Conservation (phyloP, 1,139 yeast species). For the Schwanniomyces etchellsii region DNA sequence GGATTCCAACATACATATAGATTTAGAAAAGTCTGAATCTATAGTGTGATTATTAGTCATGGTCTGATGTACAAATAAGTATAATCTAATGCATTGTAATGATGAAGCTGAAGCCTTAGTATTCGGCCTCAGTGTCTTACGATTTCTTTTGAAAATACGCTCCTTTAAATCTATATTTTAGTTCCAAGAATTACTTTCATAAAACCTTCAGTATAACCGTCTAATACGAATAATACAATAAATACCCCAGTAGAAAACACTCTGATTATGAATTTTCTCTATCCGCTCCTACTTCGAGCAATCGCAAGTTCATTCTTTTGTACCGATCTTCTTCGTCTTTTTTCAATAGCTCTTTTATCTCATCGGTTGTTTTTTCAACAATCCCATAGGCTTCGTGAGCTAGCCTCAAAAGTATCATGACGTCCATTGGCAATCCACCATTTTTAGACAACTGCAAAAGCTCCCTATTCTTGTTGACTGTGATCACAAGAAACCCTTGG, state of each 20-base stretch:
- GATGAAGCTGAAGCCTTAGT: too few relatives aligned
- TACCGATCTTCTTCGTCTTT: slow-evolving; percentile 45
- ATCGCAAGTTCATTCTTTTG: slow-evolving; percentile 20
- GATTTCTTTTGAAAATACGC: too few relatives aligned
- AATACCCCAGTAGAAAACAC: too few relatives aligned
- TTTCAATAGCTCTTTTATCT: slow-evolving; percentile 52
- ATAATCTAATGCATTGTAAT: too few relatives aligned
- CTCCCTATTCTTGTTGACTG: slow-evolving; percentile 85
- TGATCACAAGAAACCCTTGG: slow-evolving; percentile 76
- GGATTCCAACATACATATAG: slow-evolving; percentile 48
- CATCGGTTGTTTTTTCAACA: slow-evolving; percentile 60
- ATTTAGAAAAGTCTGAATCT: slow-evolving; percentile 21
- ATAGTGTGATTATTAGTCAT: slow-evolving; percentile 5
- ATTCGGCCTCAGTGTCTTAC: too few relatives aligned
- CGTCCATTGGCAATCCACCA: slow-evolving; percentile 87
- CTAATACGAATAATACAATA: too few relatives aligned
- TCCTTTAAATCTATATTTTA: too few relatives aligned
- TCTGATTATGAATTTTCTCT: too few relatives aligned
- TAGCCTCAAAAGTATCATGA: slow-evolving; percentile 62
- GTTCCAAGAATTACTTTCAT: too few relatives aligned
- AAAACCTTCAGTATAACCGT: too few relatives aligned
- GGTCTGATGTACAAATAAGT: too few relatives aligned
- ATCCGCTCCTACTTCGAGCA: slow-evolving; percentile 36
- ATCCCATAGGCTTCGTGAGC: slow-evolving; percentile 59
- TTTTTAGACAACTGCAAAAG: slow-evolving; percentile 84